Base-by-base conservation (phyloP, 495 filamentous ascomycete species). In the Tuber brumale region DNA sequence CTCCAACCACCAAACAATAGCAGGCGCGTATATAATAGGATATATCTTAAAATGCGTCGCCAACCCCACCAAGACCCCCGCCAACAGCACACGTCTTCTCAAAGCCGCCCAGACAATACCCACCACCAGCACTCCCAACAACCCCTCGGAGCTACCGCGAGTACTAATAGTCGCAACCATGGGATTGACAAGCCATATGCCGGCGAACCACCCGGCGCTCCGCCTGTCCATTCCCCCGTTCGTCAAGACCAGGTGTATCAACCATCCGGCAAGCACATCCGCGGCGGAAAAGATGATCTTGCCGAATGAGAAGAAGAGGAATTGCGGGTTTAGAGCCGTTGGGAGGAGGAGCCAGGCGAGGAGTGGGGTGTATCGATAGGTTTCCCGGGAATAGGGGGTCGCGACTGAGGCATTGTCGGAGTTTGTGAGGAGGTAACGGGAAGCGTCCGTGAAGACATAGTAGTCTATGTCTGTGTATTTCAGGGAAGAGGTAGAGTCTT, bases 401-500 rank as follows among this genome's bases (percentile, higher is more conserved):
- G 82, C 76, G 7, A 85, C 83, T 4, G 80, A 83, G 3, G 92
- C 86, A 7, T 27, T 27, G 3, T 92, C 92, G 51, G 83, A 78
- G 7, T 85, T 83, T 4, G 80, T 83, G 2, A 92, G 86, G 41
- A 84, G 86, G 83, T 91, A 94, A 76, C 92, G 92, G 12, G 96
- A 89, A 16, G 95, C 95, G 83, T 97, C 94, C n/a, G 96, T 98
- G 87, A 99, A 99, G 76, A 99, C 95, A 80, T 92, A 90, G 86
- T 99, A 99, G 88, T 99, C 95, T 82, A 99, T 97, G 85, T 99
- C 95, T 73, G 96, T 99, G 87, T 97, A 99, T 85, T 97, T 97
- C 80, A 99, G 85, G 4, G 94, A 88, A 16, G 94, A 95, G 85
- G 93, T 87, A 76, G 92, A 90, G 83, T 99, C 95, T 87, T 99